Evolutionary conservation across 495 filamentous ascomycete species (phyloP).

Genomic region (Daldinia grandis): DNA sequence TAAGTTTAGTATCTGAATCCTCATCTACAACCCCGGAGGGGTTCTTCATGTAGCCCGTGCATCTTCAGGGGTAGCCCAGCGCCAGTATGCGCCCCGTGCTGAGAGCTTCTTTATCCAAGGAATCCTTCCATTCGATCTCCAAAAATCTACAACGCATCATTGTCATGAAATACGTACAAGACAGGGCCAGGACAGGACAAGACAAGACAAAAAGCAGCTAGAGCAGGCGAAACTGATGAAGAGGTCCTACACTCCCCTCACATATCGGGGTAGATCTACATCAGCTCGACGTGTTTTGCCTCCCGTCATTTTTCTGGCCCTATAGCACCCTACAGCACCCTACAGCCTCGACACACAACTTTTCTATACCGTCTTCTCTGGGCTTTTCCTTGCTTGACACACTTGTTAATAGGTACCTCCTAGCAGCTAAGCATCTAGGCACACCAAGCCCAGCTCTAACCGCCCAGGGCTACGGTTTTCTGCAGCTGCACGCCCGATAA

Average conservation of each 20-base stretch:
- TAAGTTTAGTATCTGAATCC: constrained; percentile 32
- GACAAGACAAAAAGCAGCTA: constrained; percentile 13
- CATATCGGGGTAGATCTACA: constrained; percentile 39
- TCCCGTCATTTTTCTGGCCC: constrained; percentile 34
- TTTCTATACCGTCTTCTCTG: constrained; percentile 19
- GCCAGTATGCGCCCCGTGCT: constrained; percentile 34
- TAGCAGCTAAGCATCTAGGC: background rate
- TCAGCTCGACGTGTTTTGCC: constrained; percentile 38
- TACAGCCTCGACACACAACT: constrained; percentile 28
- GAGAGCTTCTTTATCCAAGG: constrained; percentile 22
- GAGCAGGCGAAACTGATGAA: constrained; percentile 26
- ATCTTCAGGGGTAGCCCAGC: constrained; percentile 7
- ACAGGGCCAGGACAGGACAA: constrained; percentile 19
- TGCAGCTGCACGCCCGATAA: constrained; percentile 34
- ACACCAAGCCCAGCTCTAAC: background rate
- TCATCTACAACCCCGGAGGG: constrained; percentile 7
- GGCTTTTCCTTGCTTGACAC: constrained; percentile 21
- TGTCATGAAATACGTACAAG: constrained; percentile 18
- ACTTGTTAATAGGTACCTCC: constrained; percentile 11
- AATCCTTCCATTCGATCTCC: constrained; percentile 20
- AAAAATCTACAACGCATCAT: constrained; percentile 25
- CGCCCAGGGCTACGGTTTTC: constrained; percentile 15
- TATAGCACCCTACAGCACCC: constrained; percentile 13
- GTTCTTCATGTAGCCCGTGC: constrained; percentile 7
- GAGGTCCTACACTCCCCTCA: constrained; percentile 31